Percentiles rank a stretch among this genome's conserved stretches.
Evolutionary conservation across 108 stramenopile species (phyloP).

Genomic region (Nitzschia palea): DNA sequence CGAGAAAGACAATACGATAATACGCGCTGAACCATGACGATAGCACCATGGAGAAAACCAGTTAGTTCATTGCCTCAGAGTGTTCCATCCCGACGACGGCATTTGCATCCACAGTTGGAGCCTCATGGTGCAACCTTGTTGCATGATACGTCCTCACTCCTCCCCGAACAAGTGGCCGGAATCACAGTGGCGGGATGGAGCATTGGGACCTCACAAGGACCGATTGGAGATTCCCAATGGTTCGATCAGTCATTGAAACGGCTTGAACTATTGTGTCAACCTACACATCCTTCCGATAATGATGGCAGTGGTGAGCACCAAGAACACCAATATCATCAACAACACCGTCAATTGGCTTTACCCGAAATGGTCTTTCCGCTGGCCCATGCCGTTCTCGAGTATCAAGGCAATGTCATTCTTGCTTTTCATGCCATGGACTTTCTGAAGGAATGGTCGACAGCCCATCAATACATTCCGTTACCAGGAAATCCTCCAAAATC

Average conservation of each 20-base stretch:
- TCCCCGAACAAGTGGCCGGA: conserved; percentile 24
- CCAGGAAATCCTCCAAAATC: background rate
- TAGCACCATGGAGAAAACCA: background rate
- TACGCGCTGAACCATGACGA: too few relatives aligned
- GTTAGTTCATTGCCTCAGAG: background rate
- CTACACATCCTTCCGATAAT: background rate
- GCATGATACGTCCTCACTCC: background rate
- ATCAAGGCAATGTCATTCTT: conserved; percentile 13
- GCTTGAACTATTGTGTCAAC: conserved; percentile 32
- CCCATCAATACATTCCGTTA: conserved; percentile 52
- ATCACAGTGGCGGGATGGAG: conserved; percentile 36
- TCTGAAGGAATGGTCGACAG: conserved; percentile 68
- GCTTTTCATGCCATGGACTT: conserved; percentile 53
- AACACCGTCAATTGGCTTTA: conserved; percentile 13
- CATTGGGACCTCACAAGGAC: conserved; percentile 47
- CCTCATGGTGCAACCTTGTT: background rate
- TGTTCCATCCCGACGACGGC: conserved; percentile 15
- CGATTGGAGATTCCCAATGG: conserved; percentile 41
- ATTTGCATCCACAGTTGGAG: conserved; percentile 7
- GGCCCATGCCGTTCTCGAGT: conserved; percentile 49
- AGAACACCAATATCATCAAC: background rate
- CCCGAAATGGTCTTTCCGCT: conserved; percentile 79
- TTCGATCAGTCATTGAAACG: conserved; percentile 25
- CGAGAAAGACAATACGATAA: too few relatives aligned
- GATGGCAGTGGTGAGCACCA: background rate